Evolutionary conservation across 164 flowering plant genomes (phyloP).

Genomic region (Magnolia changhungtana): DNA sequence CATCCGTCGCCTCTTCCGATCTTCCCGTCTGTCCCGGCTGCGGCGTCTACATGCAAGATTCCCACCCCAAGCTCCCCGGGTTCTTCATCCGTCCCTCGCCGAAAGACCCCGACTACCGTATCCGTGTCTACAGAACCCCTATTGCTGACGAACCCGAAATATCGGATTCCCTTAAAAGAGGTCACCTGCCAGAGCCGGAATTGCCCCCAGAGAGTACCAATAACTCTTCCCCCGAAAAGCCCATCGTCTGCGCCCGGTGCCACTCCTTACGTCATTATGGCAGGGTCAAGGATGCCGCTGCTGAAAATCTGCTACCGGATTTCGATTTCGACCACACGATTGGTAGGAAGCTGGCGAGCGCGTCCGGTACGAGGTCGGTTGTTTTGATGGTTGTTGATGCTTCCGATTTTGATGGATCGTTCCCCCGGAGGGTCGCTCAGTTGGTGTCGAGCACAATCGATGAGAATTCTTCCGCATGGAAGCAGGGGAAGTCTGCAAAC

Average conservation of each 20-base stretch:
- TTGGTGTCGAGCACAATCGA: conserved; percentile 65
- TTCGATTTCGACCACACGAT: conserved; percentile 93
- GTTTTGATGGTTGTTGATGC: conserved; percentile 91
- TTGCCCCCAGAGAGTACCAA: not conserved
- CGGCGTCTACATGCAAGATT: conserved; percentile 80
- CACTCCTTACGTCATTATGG: conserved; percentile 80
- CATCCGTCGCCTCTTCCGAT: conserved; percentile 27
- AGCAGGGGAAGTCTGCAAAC: conserved; percentile 80
- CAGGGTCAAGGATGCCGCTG: conserved; percentile 67
- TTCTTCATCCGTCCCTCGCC: conserved; percentile 55
- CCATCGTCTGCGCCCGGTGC: conserved; percentile 82
- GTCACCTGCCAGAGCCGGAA: conserved; percentile 28
- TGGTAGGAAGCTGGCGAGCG: conserved; percentile 56
- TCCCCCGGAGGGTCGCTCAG: conserved; percentile 67
- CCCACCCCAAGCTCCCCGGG: conserved; percentile 66
- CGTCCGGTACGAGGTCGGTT: conserved; percentile 56
- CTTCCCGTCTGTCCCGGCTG: conserved; percentile 74
- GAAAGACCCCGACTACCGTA: conserved; percentile 37
- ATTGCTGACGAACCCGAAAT: conserved; percentile 59
- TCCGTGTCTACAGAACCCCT: conserved; percentile 27
- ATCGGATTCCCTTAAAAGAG: conserved; percentile 55
- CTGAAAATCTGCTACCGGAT: conserved; percentile 87
- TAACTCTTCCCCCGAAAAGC: conserved; percentile 22
- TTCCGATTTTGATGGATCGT: conserved; percentile 87
- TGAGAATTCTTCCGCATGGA: conserved; percentile 72